phyloP scores from a whole-genome alignment of 73 alveolate species.

The Paramecium octaurelia region DNA sequence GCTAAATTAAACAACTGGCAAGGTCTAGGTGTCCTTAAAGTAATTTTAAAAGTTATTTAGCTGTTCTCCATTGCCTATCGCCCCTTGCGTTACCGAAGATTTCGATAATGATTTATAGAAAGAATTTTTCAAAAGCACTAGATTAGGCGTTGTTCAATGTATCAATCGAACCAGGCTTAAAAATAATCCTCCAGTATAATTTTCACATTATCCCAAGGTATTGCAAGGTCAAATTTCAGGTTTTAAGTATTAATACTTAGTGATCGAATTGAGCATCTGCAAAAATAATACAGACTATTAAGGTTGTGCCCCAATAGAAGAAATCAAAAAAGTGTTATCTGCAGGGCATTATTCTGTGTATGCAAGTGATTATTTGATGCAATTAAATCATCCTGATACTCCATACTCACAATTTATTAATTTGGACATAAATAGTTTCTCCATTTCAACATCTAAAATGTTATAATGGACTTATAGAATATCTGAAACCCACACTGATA shows the following conservation, averaged over 20 bases:
- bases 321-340: neutral
- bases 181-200: neutral
- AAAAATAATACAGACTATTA: neutral
- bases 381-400: neutral
- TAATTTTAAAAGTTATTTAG: neutral
- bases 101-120: neutral
- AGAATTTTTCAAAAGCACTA: neutral
- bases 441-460: neutral
- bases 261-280: neutral
- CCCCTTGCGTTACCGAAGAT: neutral
- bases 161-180: neutral
- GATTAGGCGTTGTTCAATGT: neutral
- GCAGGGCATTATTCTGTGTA: neutral
- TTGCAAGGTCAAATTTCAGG: neutral
- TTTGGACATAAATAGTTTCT: neutral
- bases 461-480: neutral
- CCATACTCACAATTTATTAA: neutral
- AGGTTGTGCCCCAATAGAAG: neutral
- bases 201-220: neutral
- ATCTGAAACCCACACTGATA: neutral
- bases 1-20: neutral
- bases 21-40: neutral
- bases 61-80: neutral
- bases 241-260: neutral
- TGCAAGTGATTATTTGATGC: neutral